Base-by-base conservation (phyloP, 2,329 filamentous ascomycete species). In the Chaetothyriales sp. region DNA sequence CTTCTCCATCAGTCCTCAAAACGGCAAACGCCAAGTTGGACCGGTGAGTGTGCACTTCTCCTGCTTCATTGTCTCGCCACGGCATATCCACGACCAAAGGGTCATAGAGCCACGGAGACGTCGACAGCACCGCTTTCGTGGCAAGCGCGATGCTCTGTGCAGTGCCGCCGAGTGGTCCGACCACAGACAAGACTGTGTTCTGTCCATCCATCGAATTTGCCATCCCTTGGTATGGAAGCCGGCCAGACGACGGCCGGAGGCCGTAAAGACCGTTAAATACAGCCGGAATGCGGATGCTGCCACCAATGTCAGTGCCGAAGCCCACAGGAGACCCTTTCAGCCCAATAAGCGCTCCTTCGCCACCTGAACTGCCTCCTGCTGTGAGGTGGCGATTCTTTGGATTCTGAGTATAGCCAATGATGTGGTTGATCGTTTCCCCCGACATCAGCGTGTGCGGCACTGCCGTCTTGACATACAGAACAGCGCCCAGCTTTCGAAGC, bases 201-300 rank as follows among this genome's bases (percentile, higher is more conserved):
- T 86, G 81, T 0, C 83, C 83, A 49, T 77, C 77, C 72, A 80
- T 76, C 7, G 73, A 76, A 61, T 82, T 83, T 0, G 81, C 78
- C 67, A 77, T 75, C 18, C 75, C 77, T 62, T 77, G 69, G 52
- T 78, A 78, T 1, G 72, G 72, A 1, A 81, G 65, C 22, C 78
- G 67, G 0, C 77, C 77, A 0, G 66, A 56, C 0, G 74, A 77
- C 0, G 79, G 77, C 29, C 77, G 70, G 18, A 82, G 60, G 1
- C 76, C 77, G 60, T 74, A 81, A 0, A 81, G 59, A 2, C 73
- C 75, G 52, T 80, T 77, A 66, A 80, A 81, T 1, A 71, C 77
- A n/a, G 77, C 70, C 3, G 79, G 79, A 28, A 81, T 77, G 2
- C 79, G 71, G 29, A 81, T 72, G 43, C 72, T 76, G 7, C 78